Conservation (phyloP, 2,329 filamentous ascomycete species). For the Dendryphion nanum region DNA sequence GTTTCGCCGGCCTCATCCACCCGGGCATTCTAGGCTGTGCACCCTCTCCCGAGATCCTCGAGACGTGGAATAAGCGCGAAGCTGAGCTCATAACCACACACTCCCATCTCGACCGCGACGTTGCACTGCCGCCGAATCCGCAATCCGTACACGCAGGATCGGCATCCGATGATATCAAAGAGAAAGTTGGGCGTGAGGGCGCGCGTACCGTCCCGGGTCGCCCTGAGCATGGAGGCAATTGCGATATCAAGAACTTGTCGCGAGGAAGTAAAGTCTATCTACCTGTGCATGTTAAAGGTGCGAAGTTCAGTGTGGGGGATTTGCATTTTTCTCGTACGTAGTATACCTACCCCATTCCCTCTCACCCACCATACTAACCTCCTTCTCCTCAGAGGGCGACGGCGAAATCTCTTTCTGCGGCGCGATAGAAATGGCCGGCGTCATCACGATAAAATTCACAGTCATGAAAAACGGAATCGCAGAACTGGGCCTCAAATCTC, state of each 20-base stretch:
- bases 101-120: constrained; percentile 64
- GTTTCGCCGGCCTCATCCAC: constrained; percentile 86
- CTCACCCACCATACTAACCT: background rate
- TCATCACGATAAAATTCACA: constrained; percentile 86
- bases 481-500: constrained; percentile 73
- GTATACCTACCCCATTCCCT: background rate
- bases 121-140: constrained; percentile 74
- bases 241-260: constrained; percentile 85
- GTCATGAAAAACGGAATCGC: constrained; percentile 80
- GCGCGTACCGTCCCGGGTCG: constrained; percentile 81
- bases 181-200: constrained; percentile 72
- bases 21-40: constrained; percentile 90
- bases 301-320: constrained; percentile 88
- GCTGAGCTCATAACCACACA: constrained; percentile 70
- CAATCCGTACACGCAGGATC: constrained; percentile 71
- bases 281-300: constrained; percentile 80
- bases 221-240: constrained; percentile 86
- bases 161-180: constrained; percentile 57
- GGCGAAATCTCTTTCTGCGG: constrained; percentile 77
- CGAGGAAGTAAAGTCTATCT: constrained; percentile 81
- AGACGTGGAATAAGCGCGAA: constrained; percentile 82
- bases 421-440: constrained; percentile 90
- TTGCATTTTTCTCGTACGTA: constrained; percentile 65
- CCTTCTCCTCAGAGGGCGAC: constrained; percentile 66
- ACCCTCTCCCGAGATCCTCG: constrained; percentile 73